These are phyloP conservation scores for Gilbertella persicaria DNA, from an alignment of 371 early-diverging fungal species.

Conservation along the genomic window DNA sequence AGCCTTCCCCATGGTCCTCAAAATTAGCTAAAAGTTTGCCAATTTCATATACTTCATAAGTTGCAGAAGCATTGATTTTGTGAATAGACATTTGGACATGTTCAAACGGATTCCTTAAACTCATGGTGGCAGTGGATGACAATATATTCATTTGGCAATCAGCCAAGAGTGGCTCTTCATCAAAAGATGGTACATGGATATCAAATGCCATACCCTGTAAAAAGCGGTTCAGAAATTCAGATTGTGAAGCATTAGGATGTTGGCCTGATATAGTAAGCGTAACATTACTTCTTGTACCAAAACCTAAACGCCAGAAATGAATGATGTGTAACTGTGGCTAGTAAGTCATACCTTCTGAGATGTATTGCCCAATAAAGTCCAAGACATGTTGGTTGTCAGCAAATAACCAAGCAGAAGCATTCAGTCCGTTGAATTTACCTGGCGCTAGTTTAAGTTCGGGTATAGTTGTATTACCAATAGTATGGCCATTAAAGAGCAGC, in stretches of 20 bases:
- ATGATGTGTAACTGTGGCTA: neutral
- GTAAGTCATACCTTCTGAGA: constrained; percentile 32
- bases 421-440: constrained; percentile 21
- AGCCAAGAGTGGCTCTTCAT: constrained; percentile 32
- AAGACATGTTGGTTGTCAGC: constrained; percentile 18
- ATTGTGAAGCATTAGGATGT: constrained; percentile 38
- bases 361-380: constrained; percentile 41
- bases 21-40: constrained; percentile 43
- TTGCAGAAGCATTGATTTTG: constrained; percentile 42
- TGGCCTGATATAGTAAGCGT: constrained; percentile 43
- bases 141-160: constrained; percentile 45
- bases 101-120: constrained; percentile 44
- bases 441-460: constrained; percentile 27
- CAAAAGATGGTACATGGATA: constrained; percentile 35
- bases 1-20: constrained; percentile 26
- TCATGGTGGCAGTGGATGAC: constrained; percentile 45
- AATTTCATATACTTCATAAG: constrained; percentile 31
- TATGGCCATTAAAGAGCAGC: constrained; percentile 25
- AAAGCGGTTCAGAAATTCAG: constrained; percentile 23
- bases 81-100: constrained; percentile 35
- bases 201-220: constrained; percentile 32
- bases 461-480: constrained; percentile 41
- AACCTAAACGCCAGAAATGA: constrained; percentile 4
- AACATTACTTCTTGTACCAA: constrained; percentile 15
- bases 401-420: constrained; percentile 24